Base-by-base conservation (phyloP, 192 early-diverging fungal species). In the Ramicandelaber brevisporus region DNA sequence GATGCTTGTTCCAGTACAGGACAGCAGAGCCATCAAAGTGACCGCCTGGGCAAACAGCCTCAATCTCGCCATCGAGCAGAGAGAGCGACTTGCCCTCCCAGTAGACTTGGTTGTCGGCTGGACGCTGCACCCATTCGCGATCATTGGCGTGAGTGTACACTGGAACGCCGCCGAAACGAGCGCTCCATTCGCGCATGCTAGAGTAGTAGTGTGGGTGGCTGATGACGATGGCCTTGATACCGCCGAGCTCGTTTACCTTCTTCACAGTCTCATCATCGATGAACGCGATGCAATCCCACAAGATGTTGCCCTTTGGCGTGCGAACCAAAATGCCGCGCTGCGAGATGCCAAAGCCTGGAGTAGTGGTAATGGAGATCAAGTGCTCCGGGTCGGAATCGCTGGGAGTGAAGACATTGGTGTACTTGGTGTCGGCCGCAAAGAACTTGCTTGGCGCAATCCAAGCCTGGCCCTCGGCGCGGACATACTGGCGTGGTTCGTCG, bases 201-300 rank as follows among this genome's bases (percentile, higher is more conserved):
- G 35, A 31, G 15, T 47, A 47, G 27, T 33, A 47, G 20, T 47
- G 40, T 2, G 44, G 44, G 17, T 47, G 44, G 0, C 40, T 43
- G 17, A 47, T 47, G 11, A 47, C 41, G 13, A 47, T 42, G 5
- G 44, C 44, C 27, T 33, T 31, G 17, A 47, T 28, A 2, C 31
- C 37, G 5, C 44, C 44, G 1, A 43, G 30, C 14, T 29, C 21
- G 13, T 47, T 32, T 17, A 47, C 20, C 3, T 37, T 14, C 13
- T 24, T 7, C 18, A 47, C 21, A 0, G 44, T 41, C 2, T 35
- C 44, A 5, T 47, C 25, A 14, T 47, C 44, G 33, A 47, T 43
- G 15, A 28, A 31, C 16, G 44, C 37, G 27, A 41, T 40, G 6
- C 44, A 47, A 13, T 47, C 44, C 44, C 44, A 47, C n/a, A 47